Base-by-base conservation (phyloP, 73 alveolate genomes). In the Blepharisma japonicum region DNA sequence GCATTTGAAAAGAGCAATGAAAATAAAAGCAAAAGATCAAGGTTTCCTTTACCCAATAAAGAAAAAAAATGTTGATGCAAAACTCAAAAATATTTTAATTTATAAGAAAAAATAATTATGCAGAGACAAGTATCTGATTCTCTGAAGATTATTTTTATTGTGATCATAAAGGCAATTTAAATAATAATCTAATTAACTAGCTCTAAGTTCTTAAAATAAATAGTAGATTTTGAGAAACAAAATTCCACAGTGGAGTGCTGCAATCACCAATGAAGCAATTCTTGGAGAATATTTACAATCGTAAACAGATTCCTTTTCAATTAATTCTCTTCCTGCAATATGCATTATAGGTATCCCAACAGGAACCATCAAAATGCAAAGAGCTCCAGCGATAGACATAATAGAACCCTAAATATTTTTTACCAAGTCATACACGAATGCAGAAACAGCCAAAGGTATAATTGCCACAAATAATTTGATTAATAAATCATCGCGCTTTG, bases 1-100 rank as follows among this genome's bases (percentile, higher is more conserved):
- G 48, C 74, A 61, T 5, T 39, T 61, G 14, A n/a, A 25, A 25
- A 14, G 74, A 4, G 74, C 74, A 5, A 61, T 61, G 74, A n/a
- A 20, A 20, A 61, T 61, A 20, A 61, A 25, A 25, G 4, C 14
- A 61, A 61, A 25, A 61, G 0, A 14, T 18, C 38, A 39, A 61
- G 74, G 74, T 0, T 0, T 25, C 2, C 23, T 61, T 14, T 61
- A 18, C 47, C 74, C 74, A 20, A 61, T 39, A 61, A 61, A 61
- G 46, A 61, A 61, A 61, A 14, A 61, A n/a, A 61, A 61, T 32
- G 42, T 32, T 1, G 42, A 32, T 32, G 3, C 42, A 1, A 32
- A 32, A 3, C 42, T 32, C 42, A 32, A 32, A 32, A 32, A 32
- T 32, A 32, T 32, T 32, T 32, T 32, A 32, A 32, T 32, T 32